Evolutionary conservation across 225 moss, liverwort and hornwort species (phyloP).

Genomic region (Asterella californica): DNA sequence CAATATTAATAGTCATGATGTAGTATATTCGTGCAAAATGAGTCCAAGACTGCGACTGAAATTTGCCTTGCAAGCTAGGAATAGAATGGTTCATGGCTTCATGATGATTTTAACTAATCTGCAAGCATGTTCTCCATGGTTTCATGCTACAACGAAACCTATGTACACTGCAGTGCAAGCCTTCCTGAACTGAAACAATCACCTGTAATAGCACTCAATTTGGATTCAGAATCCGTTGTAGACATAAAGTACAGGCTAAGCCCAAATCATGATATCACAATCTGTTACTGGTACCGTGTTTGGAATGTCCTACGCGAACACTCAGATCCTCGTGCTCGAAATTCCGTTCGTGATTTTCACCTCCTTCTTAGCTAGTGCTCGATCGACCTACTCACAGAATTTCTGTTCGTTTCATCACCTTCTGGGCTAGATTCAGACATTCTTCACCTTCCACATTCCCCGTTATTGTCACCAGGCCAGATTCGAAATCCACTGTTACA

Average conservation of each 20-base stretch:
- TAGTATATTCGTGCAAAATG: too few relatives aligned
- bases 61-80: too few relatives aligned
- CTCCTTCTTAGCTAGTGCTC: constrained; percentile 27
- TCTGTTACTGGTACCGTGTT: background rate
- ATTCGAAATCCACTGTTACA: constrained; percentile 15
- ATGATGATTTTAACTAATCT: too few relatives aligned
- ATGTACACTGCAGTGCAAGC: too few relatives aligned
- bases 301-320: background rate
- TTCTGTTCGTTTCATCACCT: constrained; percentile 28
- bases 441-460: constrained; percentile 43
- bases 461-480: constrained; percentile 28
- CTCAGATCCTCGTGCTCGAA: background rate
- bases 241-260: background rate
- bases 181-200: too few relatives aligned
- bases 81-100: too few relatives aligned
- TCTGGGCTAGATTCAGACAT: constrained; percentile 31
- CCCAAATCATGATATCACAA: background rate
- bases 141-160: too few relatives aligned
- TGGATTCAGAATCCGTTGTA: background rate
- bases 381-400: constrained; percentile 23
- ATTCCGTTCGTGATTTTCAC: constrained; percentile 21
- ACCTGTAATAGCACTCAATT: too few relatives aligned
- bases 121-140: too few relatives aligned
- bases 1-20: too few relatives aligned
- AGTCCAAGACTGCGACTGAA: too few relatives aligned